phyloP scores from a whole-genome alignment of 345 rosid genomes.

The Noccaea bulbosa region DNA sequence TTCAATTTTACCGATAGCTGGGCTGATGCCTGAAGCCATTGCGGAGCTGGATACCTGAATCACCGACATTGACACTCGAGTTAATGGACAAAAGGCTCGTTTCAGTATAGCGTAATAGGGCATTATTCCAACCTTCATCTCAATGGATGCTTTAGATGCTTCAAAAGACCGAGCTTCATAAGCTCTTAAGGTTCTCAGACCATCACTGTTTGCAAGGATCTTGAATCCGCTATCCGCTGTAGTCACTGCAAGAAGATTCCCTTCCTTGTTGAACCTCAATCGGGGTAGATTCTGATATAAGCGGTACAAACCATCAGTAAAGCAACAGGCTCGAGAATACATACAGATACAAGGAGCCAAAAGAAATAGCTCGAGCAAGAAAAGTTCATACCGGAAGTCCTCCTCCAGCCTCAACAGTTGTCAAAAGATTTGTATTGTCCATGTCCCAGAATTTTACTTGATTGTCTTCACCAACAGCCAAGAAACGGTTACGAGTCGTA shows the following conservation, averaged over 20 bases:
- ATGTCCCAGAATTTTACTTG: slow-evolving; percentile 77
- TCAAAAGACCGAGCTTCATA: slow-evolving; percentile 57
- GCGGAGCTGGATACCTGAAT: slow-evolving; percentile 53
- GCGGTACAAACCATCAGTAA: slow-evolving; percentile 25
- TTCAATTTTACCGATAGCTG: slow-evolving; percentile 55
- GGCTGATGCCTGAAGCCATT: slow-evolving; percentile 47
- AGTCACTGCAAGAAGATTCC: slow-evolving; percentile 65
- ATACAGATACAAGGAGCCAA: slow-evolving; percentile 13
- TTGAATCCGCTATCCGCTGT: slow-evolving; percentile 66
- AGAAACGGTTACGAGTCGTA: slow-evolving; percentile 61
- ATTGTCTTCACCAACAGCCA: slow-evolving; percentile 76
- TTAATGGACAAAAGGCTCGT: slow-evolving; percentile 14
- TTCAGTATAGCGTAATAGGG: neutral
- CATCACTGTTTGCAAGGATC: slow-evolving; percentile 65
- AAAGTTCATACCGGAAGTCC: slow-evolving; percentile 59
- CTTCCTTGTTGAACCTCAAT: slow-evolving; percentile 77
- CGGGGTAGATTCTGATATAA: slow-evolving; percentile 57
- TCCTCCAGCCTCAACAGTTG: slow-evolving; percentile 69
- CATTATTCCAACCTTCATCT: slow-evolving; percentile 34
- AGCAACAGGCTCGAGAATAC: slow-evolving; percentile 6
- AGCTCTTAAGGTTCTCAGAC: slow-evolving; percentile 55
- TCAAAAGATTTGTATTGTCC: slow-evolving; percentile 60
- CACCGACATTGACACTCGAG: slow-evolving; percentile 11
- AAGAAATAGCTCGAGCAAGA: slow-evolving; percentile 7
- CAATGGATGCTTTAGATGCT: slow-evolving; percentile 49